Evolutionary conservation across 441 rosid genomes (phyloP).

Genomic region (Syzygium malaccense): DNA sequence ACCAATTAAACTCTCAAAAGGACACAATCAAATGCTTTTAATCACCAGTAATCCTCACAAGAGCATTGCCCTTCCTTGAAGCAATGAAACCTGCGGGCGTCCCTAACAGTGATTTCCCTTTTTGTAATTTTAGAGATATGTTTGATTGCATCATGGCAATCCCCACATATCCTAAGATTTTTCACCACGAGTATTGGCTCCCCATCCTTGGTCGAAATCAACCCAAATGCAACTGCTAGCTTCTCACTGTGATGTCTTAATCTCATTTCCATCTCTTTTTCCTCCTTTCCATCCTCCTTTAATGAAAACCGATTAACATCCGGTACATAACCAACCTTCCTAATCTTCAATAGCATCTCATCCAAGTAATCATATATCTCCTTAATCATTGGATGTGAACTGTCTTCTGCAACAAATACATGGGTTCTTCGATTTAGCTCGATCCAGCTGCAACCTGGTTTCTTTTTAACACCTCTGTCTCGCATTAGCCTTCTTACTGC

Average conservation of each 20-base stretch:
- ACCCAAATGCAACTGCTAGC: constrained; percentile 77
- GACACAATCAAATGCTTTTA: neutral
- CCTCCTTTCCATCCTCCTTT: constrained; percentile 46
- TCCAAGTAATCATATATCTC: constrained; percentile 48
- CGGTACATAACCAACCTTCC: constrained; percentile 60
- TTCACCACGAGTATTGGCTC: constrained; percentile 66
- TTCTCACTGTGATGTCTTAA: constrained; percentile 79
- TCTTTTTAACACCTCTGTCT: constrained; percentile 64
- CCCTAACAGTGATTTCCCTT: constrained; percentile 71
- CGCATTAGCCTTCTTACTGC: constrained; percentile 66
- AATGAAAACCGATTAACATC: constrained; percentile 61
- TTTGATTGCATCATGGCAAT: constrained; percentile 77
- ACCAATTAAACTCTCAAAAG: neutral
- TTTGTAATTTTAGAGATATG: constrained; percentile 42
- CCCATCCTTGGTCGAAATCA: constrained; percentile 55
- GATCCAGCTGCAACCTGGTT: constrained; percentile 90
- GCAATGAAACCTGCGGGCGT: constrained; percentile 65
- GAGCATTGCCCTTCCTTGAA: constrained; percentile 67
- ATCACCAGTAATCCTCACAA: constrained; percentile 79
- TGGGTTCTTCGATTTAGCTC: constrained; percentile 55
- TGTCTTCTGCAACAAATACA: constrained; percentile 78
- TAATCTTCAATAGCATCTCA: constrained; percentile 56
- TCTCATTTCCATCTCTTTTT: constrained; percentile 50
- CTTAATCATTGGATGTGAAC: constrained; percentile 68
- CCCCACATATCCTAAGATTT: constrained; percentile 84